phyloP scores from a whole-genome alignment of 129 eudicot genomes.

The Artemisia argyi region DNA sequence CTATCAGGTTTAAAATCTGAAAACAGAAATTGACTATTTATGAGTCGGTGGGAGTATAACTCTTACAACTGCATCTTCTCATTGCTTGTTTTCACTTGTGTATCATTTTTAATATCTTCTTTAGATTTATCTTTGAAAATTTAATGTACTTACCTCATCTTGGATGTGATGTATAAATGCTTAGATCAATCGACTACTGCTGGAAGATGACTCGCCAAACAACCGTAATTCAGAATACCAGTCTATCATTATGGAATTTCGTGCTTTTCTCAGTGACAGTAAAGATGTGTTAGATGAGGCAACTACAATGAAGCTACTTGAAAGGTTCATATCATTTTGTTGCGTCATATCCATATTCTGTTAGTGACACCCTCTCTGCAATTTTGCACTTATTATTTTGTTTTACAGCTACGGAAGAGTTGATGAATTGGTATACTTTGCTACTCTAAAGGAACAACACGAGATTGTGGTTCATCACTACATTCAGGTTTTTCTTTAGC shows the following conservation, averaged over 20 bases:
- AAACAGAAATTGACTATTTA: too few species aligned
- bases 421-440: constrained; percentile 95
- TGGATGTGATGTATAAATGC: constrained; percentile 22
- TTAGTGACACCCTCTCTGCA: not conserved
- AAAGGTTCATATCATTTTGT: constrained; percentile 53
- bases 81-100: constrained; percentile 6
- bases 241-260: constrained; percentile 67
- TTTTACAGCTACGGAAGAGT: constrained; percentile 90
- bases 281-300: constrained; percentile 98
- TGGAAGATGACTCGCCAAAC: constrained; percentile 64
- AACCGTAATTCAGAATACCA: constrained; percentile 65
- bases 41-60: too few species aligned
- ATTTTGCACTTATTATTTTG: not conserved
- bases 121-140: not conserved
- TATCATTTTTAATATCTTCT: not conserved
- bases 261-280: constrained; percentile 92
- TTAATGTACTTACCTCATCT: constrained; percentile 2
- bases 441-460: constrained; percentile 88
- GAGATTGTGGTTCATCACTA: constrained; percentile 90
- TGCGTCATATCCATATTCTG: constrained; percentile 1
- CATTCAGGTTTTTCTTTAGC: constrained; percentile 67
- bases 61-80: constrained; percentile 1
- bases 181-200: constrained; percentile 87
- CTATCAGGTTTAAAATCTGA: not conserved
- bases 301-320: constrained; percentile 85